A percentile compares a stretch with the other conserved stretches of the same genome.
Conservation (phyloP, 2,329 filamentous ascomycete species). For the Lachnellula cervina region DNA sequence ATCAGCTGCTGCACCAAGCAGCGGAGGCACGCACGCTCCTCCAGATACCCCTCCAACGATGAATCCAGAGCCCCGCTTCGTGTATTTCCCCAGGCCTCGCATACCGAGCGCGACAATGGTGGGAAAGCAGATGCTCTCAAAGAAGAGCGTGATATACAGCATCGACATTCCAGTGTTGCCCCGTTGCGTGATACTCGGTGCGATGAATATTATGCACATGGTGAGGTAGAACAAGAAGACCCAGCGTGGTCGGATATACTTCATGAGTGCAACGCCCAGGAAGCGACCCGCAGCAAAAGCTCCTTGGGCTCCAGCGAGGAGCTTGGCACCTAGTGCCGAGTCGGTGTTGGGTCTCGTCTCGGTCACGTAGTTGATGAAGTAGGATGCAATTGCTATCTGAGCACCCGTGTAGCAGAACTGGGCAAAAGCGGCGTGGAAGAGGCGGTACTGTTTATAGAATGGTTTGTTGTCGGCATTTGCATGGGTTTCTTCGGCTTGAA, state of each 20-base stretch:
- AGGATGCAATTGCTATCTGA: constrained; percentile 49
- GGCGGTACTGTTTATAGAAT: constrained; percentile 52
- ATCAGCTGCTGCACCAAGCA: constrained; percentile 64
- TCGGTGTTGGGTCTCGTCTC: constrained; percentile 36
- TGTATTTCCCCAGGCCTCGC: constrained; percentile 69
- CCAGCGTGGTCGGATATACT: constrained; percentile 44
- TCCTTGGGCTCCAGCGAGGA: constrained; percentile 51
- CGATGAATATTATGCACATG: constrained; percentile 43
- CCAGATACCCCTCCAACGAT: constrained; percentile 69
- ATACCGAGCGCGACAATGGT: constrained; percentile 78
- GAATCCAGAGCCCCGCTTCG: constrained; percentile 69
- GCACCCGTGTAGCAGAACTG: constrained; percentile 62
- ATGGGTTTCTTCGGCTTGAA: constrained; percentile 36
- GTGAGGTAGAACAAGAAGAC: constrained; percentile 47
- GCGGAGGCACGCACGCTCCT: constrained; percentile 68
- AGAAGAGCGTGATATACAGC: constrained; percentile 47
- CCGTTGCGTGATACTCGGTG: constrained; percentile 43
- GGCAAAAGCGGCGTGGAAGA: constrained; percentile 55
- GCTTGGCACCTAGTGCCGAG: constrained; percentile 38
- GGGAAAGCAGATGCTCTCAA: constrained; percentile 53
- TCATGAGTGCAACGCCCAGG: constrained; percentile 45
- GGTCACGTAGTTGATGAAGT: constrained; percentile 50
- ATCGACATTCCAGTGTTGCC: constrained; percentile 46
- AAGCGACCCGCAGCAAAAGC: constrained; percentile 51
- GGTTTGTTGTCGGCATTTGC: constrained; percentile 43